phyloP scores from a whole-genome alignment of 2,329 filamentous ascomycete genomes.

The Clonostachys rosea region DNA sequence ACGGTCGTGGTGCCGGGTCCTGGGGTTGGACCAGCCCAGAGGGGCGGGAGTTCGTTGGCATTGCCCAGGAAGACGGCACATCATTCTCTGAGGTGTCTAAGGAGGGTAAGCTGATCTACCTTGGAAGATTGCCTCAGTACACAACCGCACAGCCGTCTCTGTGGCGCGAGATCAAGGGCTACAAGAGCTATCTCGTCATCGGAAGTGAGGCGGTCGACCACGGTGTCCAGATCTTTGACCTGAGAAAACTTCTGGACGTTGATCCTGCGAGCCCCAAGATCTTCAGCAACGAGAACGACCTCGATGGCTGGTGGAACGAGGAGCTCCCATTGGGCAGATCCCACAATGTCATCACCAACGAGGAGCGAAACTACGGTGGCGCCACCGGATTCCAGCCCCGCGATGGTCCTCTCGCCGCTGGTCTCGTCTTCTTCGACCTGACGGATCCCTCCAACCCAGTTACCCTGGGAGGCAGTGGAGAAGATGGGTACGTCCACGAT shows the following conservation, averaged over 20 bases:
- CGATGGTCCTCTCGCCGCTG: conserved; percentile 34
- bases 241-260: conserved; percentile 38
- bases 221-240: conserved; percentile 57
- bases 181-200: conserved; percentile 23
- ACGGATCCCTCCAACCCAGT: conserved; percentile 46
- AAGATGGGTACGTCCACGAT: conserved; percentile 57
- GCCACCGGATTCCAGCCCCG: conserved; percentile 36
- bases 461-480: conserved; percentile 44
- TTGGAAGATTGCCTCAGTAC: conserved; percentile 25
- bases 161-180: conserved; percentile 28
- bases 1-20: conserved; percentile 16
- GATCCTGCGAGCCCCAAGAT: conserved; percentile 15
- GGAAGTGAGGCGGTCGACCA: conserved; percentile 37
- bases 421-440: conserved; percentile 55
- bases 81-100: conserved; percentile 35
- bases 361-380: conserved; percentile 38
- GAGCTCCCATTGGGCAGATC: conserved; percentile 25
- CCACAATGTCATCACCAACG: conserved; percentile 45
- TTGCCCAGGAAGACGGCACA: conserved; percentile 26
- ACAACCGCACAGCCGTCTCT: conserved; percentile 3
- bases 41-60: conserved; percentile 17
- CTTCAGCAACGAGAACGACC: conserved; percentile 18
- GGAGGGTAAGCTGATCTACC: conserved; percentile 32
- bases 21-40: conserved; percentile 36
- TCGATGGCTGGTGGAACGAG: conserved; percentile 20